These are phyloP conservation scores for Lithocarpus polystachyus DNA, from an alignment of 306 rosid genomes.

Conservation along the genomic window DNA sequence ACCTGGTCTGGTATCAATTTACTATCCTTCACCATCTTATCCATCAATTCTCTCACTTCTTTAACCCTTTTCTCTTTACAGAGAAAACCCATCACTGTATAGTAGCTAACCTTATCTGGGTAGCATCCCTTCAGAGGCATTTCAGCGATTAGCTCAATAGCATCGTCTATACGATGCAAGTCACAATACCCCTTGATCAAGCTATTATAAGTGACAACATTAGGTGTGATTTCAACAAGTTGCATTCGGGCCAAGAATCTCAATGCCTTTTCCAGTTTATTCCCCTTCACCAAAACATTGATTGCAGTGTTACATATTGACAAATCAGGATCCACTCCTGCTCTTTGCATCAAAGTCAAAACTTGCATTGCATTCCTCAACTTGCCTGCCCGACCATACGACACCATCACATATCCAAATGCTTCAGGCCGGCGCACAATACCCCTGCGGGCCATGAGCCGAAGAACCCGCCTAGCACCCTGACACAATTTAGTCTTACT, in stretches of 20 bases:
- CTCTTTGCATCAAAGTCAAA: slow-evolving; percentile 88
- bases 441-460: slow-evolving; percentile 70
- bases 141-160: slow-evolving; percentile 58
- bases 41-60: slow-evolving; percentile 57
- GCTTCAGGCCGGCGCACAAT: slow-evolving; percentile 52
- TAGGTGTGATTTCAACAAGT: slow-evolving; percentile 58
- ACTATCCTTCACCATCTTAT: slow-evolving; percentile 49
- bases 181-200: slow-evolving; percentile 86
- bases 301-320: slow-evolving; percentile 74
- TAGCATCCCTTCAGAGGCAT: slow-evolving; percentile 63
- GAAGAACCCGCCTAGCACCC: slow-evolving; percentile 71
- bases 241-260: slow-evolving; percentile 62
- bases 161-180: slow-evolving; percentile 46
- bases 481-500: slow-evolving; percentile 83
- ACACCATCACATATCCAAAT: slow-evolving; percentile 73
- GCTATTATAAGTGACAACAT: slow-evolving; percentile 66
- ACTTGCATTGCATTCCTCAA: slow-evolving; percentile 61
- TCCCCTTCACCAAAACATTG: slow-evolving; percentile 65
- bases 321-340: slow-evolving; percentile 72
- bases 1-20: slow-evolving; percentile 69
- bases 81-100: slow-evolving; percentile 70
- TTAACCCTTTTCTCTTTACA: slow-evolving; percentile 61
- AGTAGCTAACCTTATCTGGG: slow-evolving; percentile 86
- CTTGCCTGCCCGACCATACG: slow-evolving; percentile 77
- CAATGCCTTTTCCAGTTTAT: slow-evolving; percentile 62